Percentiles rank a stretch among this genome's conserved stretches.
Conservation (phyloP, 345 rosid species). For the Gossypium herbaceum region DNA sequence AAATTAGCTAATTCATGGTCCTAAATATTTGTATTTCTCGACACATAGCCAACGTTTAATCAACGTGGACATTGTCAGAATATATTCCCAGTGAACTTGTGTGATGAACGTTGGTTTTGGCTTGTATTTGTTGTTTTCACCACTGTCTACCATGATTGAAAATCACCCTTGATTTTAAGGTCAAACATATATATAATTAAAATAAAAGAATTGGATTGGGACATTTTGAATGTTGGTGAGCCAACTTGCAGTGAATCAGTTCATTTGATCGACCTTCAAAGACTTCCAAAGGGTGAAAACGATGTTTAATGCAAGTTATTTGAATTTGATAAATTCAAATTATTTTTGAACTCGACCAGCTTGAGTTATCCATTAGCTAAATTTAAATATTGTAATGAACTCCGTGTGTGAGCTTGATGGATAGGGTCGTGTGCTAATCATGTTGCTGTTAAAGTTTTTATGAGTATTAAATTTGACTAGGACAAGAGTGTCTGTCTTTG, state of each 20-base stretch:
- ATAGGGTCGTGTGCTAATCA: too few species aligned
- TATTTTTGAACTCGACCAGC: too few species aligned
- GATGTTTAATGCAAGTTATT: background rate
- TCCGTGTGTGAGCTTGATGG: too few species aligned
- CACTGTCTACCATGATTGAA: background rate
- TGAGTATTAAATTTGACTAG: too few species aligned
- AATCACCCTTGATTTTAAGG: background rate
- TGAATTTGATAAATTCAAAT: too few species aligned
- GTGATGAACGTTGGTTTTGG: background rate
- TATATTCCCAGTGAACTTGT: background rate
- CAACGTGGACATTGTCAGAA: constrained; percentile 1
- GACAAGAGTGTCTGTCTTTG: too few species aligned
- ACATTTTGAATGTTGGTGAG: background rate
- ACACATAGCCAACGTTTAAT: background rate
- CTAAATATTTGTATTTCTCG: background rate
- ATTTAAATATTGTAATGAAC: too few species aligned
- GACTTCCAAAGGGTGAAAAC: background rate
- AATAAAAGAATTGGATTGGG: background rate
- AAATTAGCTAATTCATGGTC: background rate
- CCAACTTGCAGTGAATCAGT: constrained; percentile 24
- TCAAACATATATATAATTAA: background rate
- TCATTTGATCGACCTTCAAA: constrained; percentile 11
- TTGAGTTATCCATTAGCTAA: too few species aligned
- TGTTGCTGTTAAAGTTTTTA: too few species aligned
- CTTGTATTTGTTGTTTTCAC: background rate